Conservation (phyloP, 768 basidiomycete genomes). For the Termitomyces sp. region DNA sequence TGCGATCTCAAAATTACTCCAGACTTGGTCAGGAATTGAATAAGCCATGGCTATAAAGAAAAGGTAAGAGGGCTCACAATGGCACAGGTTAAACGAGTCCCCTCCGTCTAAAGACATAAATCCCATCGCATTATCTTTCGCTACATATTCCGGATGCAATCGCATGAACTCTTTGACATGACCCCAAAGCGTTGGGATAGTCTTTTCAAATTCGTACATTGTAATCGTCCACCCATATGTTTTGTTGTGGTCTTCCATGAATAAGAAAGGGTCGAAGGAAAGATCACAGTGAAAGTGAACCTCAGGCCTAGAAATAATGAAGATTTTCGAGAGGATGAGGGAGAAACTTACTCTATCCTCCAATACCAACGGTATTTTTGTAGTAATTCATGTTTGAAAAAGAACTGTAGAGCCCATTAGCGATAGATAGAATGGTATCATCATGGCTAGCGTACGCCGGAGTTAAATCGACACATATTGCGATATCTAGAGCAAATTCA, state of each 20-base stretch:
- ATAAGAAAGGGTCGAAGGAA: constrained; percentile 64
- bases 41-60: constrained; percentile 26
- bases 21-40: constrained; percentile 33
- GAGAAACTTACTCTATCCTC: constrained; percentile 41
- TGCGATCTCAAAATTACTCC: constrained; percentile 75
- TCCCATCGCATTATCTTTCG: constrained; percentile 56
- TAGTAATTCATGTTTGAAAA: constrained; percentile 70
- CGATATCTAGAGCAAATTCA: constrained; percentile 49
- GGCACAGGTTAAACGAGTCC: constrained; percentile 54
- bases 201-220: constrained; percentile 72
- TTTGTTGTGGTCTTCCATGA: constrained; percentile 71
- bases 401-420: constrained; percentile 42
- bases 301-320: constrained; percentile 48
- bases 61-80: constrained; percentile 48
- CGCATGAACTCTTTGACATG: constrained; percentile 63
- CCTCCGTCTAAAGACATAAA: constrained; percentile 62
- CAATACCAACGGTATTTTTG: constrained; percentile 77
- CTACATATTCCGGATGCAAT: constrained; percentile 52
- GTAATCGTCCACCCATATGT: constrained; percentile 78
- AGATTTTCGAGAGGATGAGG: constrained; percentile 20
- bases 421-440: background rate
- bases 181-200: constrained; percentile 77
- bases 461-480: constrained; percentile 78
- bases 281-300: constrained; percentile 78
- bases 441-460: constrained; percentile 43